Percentiles rank a stretch among this genome's conserved stretches.
phyloP scores from a whole-genome alignment of 805 yeast genomes.

The Lipomyces sp. region DNA sequence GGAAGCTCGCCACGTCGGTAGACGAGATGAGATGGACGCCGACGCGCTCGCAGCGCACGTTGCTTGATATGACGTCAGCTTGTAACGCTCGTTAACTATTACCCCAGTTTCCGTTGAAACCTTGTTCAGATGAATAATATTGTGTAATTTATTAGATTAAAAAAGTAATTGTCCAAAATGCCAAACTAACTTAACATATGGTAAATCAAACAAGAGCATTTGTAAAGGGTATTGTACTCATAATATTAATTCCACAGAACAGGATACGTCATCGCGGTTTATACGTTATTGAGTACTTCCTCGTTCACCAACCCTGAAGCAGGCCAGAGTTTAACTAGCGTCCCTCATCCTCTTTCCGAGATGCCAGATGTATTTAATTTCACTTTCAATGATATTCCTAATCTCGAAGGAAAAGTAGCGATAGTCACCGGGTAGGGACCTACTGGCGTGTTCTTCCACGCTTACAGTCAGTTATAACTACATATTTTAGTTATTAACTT shows the following conservation, averaged over 20 bases:
- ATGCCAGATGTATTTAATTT: conserved; percentile 14
- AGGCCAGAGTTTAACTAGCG: too few species aligned
- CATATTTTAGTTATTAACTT: background rate
- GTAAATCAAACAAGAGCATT: too few species aligned
- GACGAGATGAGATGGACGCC: background rate
- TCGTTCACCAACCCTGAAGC: too few species aligned
- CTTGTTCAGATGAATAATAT: too few species aligned
- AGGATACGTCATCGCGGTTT: too few species aligned
- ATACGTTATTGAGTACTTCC: too few species aligned
- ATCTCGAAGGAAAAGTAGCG: conserved; percentile 30
- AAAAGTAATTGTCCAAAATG: too few species aligned
- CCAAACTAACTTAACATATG: too few species aligned
- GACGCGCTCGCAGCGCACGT: background rate
- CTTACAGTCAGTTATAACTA: background rate
- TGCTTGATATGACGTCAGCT: background rate
- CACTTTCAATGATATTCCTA: conserved; percentile 29
- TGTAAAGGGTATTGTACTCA: too few species aligned
- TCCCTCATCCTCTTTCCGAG: background rate
- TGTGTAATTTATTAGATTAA: too few species aligned
- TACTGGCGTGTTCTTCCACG: background rate
- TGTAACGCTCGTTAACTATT: background rate
- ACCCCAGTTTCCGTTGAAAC: too few species aligned
- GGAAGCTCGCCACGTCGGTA: background rate
- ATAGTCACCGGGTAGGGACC: conserved; percentile 31
- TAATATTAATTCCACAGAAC: too few species aligned